Conservation (phyloP, 2,329 filamentous ascomycete species). For the Byssochlamys sp. region DNA sequence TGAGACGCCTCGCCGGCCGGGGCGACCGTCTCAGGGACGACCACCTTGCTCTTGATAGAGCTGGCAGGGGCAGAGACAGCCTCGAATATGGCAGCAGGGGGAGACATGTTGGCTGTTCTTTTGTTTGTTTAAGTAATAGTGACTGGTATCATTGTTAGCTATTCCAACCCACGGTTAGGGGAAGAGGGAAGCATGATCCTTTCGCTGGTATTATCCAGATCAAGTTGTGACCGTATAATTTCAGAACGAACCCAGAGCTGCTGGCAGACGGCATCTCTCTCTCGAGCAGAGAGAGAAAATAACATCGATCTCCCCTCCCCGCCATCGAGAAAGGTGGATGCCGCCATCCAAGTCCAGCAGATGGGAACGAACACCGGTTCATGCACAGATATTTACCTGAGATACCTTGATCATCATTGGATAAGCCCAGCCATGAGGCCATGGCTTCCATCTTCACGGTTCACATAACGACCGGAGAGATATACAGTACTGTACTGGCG, state of each 20-base stretch:
- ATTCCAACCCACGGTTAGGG: conserved; percentile 28
- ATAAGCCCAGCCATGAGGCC: conserved; percentile 28
- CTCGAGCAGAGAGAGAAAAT: not conserved
- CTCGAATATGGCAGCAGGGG: conserved; percentile 59
- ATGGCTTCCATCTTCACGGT: conserved; percentile 29
- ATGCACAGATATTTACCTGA: conserved; percentile 44
- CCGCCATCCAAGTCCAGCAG: conserved; percentile 9
- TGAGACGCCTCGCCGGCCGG: conserved; percentile 29
- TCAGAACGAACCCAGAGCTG: conserved; percentile 39
- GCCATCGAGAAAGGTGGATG: conserved; percentile 14
- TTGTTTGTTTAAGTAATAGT: conserved; percentile 15
- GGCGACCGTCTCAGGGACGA: conserved; percentile 37
- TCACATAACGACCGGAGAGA: conserved; percentile 9
- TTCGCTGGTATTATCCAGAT: conserved; percentile 99
- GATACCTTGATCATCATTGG: conserved; percentile 40
- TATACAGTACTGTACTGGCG: not conserved
- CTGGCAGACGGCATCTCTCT: conserved; percentile 3
- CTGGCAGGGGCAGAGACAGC: conserved; percentile 27
- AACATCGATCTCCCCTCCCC: conserved; percentile 8
- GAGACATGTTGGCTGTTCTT: conserved; percentile 57
- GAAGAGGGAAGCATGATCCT: conserved; percentile 78
- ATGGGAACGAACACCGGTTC: conserved; percentile 54
- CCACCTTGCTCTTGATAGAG: conserved; percentile 35
- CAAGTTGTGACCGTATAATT: conserved; percentile 93
- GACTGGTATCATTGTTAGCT: conserved; percentile 27